Percentiles rank a stretch among this genome's conserved stretches.
Conservation (phyloP, 768 basidiomycete species). For the Grammothele lineata region DNA sequence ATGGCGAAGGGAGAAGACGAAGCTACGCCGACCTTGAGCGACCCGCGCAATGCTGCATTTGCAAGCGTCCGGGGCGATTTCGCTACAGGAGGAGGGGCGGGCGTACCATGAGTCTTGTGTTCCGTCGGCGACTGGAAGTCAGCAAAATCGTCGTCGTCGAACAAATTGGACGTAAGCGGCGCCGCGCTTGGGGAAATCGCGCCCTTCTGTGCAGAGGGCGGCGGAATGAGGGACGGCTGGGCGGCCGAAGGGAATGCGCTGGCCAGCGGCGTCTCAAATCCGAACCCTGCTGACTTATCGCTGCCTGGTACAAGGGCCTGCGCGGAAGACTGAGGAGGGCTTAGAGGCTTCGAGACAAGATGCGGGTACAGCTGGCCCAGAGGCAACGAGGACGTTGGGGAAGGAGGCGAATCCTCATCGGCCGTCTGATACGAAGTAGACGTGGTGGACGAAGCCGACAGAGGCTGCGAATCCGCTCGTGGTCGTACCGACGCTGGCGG, state of each 20-base stretch:
- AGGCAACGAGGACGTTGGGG: constrained; percentile 15
- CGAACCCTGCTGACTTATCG: background rate
- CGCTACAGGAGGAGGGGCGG: constrained; percentile 8
- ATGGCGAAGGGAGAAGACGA: constrained; percentile 4
- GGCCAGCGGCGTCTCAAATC: background rate
- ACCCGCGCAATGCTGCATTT: background rate
- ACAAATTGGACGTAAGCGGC: constrained; percentile 6
- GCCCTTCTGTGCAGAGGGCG: background rate
- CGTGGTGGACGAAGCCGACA: constrained; percentile 11
- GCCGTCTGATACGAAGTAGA: constrained; percentile 10
- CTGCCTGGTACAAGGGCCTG: constrained; percentile 3
- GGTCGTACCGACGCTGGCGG: background rate
- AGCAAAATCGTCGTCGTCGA: constrained; percentile 23
- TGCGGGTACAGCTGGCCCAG: constrained; percentile 18
- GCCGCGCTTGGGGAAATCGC: constrained; percentile 2
- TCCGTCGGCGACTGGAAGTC: constrained; percentile 25
- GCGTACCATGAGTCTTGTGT: background rate
- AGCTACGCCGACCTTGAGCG: too few relatives aligned
- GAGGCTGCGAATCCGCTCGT: background rate
- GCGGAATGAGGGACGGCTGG: constrained; percentile 3
- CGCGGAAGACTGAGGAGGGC: constrained; percentile 3
- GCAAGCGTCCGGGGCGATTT: constrained; percentile 4
- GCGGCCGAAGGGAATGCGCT: constrained; percentile 1
- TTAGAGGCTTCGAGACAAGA: background rate
- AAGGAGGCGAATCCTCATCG: constrained; percentile 8